Evolutionary conservation across 2,329 filamentous ascomycete genomes (phyloP), one percentile per base, ranked within the genome.

Genomic region (Monilinia polystroma): DNA sequence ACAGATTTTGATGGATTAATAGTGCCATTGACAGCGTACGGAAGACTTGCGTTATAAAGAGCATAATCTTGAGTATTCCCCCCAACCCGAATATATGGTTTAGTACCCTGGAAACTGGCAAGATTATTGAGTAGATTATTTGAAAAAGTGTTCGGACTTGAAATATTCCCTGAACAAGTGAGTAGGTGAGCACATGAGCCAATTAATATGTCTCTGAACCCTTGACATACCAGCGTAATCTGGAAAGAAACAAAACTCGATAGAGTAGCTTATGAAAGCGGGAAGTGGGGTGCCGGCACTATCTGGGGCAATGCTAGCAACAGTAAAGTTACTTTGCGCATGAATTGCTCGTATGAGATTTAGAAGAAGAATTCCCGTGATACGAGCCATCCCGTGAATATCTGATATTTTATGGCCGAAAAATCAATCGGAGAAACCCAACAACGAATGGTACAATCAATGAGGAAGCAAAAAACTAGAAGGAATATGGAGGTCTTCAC

Each of bases 31-130:
- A 83, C 77, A 7, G 83, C 83, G 8, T 78, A 77, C 1, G 79
- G 74, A 7, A 87, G 81, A 4, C 80, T 81, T 1, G 80, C 76
- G 69, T 88, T 81, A 75, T 85, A 89, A 49, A 89, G 78, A 6
- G 85, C 85, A 70, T 84, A 87, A 77, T 89, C 86, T 76, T 89
- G 87, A 0, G 87, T 88, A 72, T 88, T 89, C n/a, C 87, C 87
- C 4, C 87, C 86, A 1, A 89, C 85, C 20, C 87, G 80, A 66
- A 89, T 83, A 70, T 85, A 81, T 2, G 87, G 87, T 69, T 86
- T 87, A 8, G 79, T 80, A 11, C 85, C 85, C 18, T 79, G 80
- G 4, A 87, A 72, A n/a, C 80, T 74, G 1, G 79, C 83, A 26
- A 89, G 72, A 66, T 87, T 88, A 43, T 82, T 80, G 35, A 89